A percentile compares a stretch with the other conserved stretches of the same genome.
These are phyloP conservation scores for Podospora australis DNA, from an alignment of 495 filamentous ascomycete genomes.

Conservation along the genomic window DNA sequence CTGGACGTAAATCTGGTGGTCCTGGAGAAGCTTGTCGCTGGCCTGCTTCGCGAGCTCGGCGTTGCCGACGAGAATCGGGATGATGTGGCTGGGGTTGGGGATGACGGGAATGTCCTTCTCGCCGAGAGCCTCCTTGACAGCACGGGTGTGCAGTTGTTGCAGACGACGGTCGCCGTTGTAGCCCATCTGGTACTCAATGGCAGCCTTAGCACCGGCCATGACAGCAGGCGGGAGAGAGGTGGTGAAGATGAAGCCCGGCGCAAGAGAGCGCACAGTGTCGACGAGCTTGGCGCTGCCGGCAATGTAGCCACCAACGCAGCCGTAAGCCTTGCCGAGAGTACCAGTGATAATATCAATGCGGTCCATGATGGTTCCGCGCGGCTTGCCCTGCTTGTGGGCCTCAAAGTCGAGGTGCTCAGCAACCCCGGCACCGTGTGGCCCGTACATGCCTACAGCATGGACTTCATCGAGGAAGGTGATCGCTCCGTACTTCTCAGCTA, in stretches of 20 bases:
- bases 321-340: slow-evolving; percentile 95
- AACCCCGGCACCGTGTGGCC: slow-evolving; percentile 90
- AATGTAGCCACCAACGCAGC: slow-evolving; percentile 96
- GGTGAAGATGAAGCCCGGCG: slow-evolving; percentile 98
- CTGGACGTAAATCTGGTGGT: slow-evolving; percentile 93
- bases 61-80: slow-evolving; percentile 88
- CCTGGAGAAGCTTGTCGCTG: slow-evolving; percentile 77
- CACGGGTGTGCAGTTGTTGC: slow-evolving; percentile 91
- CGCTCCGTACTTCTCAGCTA: slow-evolving; percentile 95
- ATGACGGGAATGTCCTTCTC: slow-evolving; percentile 91
- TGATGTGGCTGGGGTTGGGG: slow-evolving; percentile 93
- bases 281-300: slow-evolving; percentile 83
- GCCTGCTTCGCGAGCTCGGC: slow-evolving; percentile 90
- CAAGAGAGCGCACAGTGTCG: slow-evolving; percentile 91
- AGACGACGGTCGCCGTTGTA: slow-evolving; percentile 77
- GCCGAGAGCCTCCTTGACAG: slow-evolving; percentile 73
- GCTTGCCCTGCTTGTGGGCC: slow-evolving; percentile 57
- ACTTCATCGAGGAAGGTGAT: slow-evolving; percentile 98
- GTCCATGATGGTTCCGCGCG: slow-evolving; percentile 85
- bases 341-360: slow-evolving; percentile 96
- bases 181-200: slow-evolving; percentile 85
- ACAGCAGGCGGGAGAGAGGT: slow-evolving; percentile 92
- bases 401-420: slow-evolving; percentile 96
- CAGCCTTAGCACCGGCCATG: slow-evolving; percentile 88
- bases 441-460: slow-evolving; percentile 98